Conservation (phyloP, 208 protist species). For the Trypanosoma vivax region DNA sequence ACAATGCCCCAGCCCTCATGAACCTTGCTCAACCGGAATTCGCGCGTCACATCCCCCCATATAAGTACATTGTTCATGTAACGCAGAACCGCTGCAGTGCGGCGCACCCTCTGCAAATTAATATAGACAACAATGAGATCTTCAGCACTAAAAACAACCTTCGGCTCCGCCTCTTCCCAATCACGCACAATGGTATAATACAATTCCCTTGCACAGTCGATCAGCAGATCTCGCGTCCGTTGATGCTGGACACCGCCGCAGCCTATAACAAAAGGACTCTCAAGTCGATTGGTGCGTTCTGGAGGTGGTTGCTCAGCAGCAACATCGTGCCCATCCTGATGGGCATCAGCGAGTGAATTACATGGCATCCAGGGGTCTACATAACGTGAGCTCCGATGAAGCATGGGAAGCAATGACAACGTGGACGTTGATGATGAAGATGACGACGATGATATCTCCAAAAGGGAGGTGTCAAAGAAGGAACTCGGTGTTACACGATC, state of each 20-base stretch:
- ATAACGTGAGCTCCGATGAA: too few species aligned
- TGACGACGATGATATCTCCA: too few species aligned
- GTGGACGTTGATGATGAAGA: too few species aligned
- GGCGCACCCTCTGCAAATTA: conserved; percentile 19
- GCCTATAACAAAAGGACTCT: conserved; percentile 61
- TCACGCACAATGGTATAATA: conserved; percentile 59
- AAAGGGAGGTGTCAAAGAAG: too few species aligned
- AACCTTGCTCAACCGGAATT: conserved; percentile 70
- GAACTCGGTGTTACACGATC: too few species aligned
- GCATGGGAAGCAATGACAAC: too few species aligned
- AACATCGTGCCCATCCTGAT: conserved; percentile 57
- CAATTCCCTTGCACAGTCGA: conserved; percentile 68
- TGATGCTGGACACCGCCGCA: conserved; percentile 29
- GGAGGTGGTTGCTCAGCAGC: conserved; percentile 59
- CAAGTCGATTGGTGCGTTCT: conserved; percentile 54
- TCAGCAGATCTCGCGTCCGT: conserved; percentile 73
- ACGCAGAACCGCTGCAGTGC: conserved; percentile 37
- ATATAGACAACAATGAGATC: conserved; percentile 86
- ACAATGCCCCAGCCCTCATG: conserved; percentile 78
- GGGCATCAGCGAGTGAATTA: conserved; percentile 47
- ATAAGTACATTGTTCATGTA: conserved; percentile 81
- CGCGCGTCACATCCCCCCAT: conserved; percentile 46
- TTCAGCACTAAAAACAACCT: conserved; percentile 81
- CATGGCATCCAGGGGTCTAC: too few species aligned
- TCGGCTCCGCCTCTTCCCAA: conserved; percentile 64